Evolutionary conservation across 2,329 filamentous ascomycete species (phyloP).

Genomic region (Hypoxylon sp.): DNA sequence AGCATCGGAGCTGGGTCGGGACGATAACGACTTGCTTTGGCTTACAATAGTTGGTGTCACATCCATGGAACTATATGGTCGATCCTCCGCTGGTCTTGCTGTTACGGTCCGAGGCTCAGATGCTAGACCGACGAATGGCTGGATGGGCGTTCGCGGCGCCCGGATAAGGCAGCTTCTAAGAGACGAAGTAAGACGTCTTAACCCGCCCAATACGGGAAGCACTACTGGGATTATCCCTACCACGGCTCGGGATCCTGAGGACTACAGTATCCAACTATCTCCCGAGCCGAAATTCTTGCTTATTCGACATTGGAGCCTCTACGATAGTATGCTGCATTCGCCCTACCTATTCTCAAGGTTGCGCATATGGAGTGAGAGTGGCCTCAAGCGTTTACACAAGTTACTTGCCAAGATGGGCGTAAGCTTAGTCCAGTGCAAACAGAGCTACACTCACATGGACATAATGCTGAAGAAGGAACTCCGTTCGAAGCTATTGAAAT

Average conservation of each 20-base stretch:
- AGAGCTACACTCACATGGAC: conserved; percentile 98
- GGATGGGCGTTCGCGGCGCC: conserved; percentile 86
- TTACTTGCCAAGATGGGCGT: conserved; percentile 98
- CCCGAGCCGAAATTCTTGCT: conserved; percentile 95
- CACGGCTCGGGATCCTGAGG: conserved; percentile 87
- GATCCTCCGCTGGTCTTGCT: conserved; percentile 84
- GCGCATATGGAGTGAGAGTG: conserved; percentile 94
- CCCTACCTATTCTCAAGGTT: conserved; percentile 92
- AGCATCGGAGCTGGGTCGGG: conserved; percentile 92
- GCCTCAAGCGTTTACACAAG: conserved; percentile 90
- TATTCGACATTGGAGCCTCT: conserved; percentile 95
- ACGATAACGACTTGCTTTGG: conserved; percentile 98
- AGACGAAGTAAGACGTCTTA: conserved; percentile 94
- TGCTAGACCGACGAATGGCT: conserved; percentile 73
- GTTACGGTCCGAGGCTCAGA: conserved; percentile 70
- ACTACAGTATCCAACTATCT: conserved; percentile 91
- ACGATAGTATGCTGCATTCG: conserved; percentile 98
- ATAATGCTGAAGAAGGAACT: conserved; percentile 94
- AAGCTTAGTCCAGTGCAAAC: conserved; percentile 91
- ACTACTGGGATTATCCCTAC: conserved; percentile 88
- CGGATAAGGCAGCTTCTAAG: conserved; percentile 87
- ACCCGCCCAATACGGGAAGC: conserved; percentile 77
- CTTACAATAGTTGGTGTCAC: conserved; percentile 93
- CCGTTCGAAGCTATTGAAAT: conserved; percentile 87
- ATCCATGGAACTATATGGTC: conserved; percentile 92